Base-by-base conservation (phyloP, 345 rosid species). In the Aquilaria yunnanensis region DNA sequence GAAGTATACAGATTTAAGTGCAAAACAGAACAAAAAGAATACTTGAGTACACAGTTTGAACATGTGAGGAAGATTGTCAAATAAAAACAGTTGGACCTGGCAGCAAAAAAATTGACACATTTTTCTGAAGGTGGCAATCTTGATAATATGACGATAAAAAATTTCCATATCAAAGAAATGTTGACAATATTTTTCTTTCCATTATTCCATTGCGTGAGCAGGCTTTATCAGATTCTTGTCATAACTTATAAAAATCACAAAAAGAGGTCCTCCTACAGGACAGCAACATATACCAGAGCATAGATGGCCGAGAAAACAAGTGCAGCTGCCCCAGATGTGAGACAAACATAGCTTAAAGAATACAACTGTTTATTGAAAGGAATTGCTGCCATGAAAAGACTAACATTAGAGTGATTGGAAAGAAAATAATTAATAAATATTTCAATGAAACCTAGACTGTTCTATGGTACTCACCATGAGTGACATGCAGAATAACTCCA, bases 291-390 rank as follows among this genome's bases (percentile, higher is more conserved):
- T 76, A 92, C 98, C 93, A 84, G 66, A 34, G 74, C 29, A 60
- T 89, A 92, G 54, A 89, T 59, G 52, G 82, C 69, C 2, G 92
- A 84, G 76, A 92, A 87, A 71, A 85, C 85, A 54, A 92, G 62
- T 0, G 90, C 85, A 9, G 97, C 97, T 67, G 85, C 83, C 54
- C 98, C 94, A 10, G 96, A 83, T 43, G 98, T 89, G 16, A 89
- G 76, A 41, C 93, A 87, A 60, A 83, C 87, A 63, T 89, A 92
- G 82, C 96, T 92, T 43, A 87, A 78, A 66, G 81, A 85, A 73
- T 84, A 92, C 52, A 89, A 69, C 64, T 89, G 98, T 71, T 92
- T 92, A 67, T 84, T 92, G 55, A 81, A 79, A 55, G 97, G 93
- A 76, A 92, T 76, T 29, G 83, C 98, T 89, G 83, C 77, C 72